A percentile compares a stretch with the other conserved stretches of the same genome.
Conservation (phyloP, 495 filamentous ascomycete species). For the Talaromyces thailandensis region DNA sequence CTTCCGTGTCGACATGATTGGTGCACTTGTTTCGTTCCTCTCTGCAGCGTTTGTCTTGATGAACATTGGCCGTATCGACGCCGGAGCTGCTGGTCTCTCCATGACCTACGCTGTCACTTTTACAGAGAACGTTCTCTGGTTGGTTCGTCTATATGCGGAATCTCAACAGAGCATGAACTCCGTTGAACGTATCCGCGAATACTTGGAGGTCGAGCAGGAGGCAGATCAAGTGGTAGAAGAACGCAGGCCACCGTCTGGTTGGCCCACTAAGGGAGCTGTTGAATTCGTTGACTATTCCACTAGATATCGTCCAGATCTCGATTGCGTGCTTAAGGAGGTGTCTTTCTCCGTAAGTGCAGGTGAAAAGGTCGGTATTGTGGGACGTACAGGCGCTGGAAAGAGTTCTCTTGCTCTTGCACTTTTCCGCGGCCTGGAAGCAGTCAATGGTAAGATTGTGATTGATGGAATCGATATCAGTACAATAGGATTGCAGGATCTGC, state of each 20-base stretch:
- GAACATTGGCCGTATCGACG: slow-evolving; percentile 77
- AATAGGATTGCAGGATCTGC: slow-evolving; percentile 85
- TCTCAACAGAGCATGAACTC: slow-evolving; percentile 99
- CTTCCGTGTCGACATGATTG: slow-evolving; percentile 82
- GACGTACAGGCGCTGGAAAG: slow-evolving; percentile 93
- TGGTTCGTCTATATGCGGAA: slow-evolving; percentile 86
- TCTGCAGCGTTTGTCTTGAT: slow-evolving; percentile 85
- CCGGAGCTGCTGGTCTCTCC: slow-evolving; percentile 90
- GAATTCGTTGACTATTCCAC: slow-evolving; percentile 85
- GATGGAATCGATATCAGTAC: slow-evolving; percentile 81
- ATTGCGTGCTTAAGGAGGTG: slow-evolving; percentile 73
- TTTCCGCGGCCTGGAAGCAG: slow-evolving; percentile 95
- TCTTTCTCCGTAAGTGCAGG: slow-evolving; percentile 77
- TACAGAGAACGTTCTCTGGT: slow-evolving; percentile 94
- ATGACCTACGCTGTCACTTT: slow-evolving; percentile 98
- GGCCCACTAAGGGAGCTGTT: slow-evolving; percentile 81
- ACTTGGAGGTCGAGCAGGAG: slow-evolving; percentile 94
- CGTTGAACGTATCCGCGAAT: slow-evolving; percentile 96
- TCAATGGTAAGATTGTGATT: slow-evolving; percentile 80
- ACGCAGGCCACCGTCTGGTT: slow-evolving; percentile 63
- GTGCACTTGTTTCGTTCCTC: slow-evolving; percentile 89
- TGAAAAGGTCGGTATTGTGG: slow-evolving; percentile 96
- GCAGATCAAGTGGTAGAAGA: slow-evolving; percentile 70
- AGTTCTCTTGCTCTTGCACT: slow-evolving; percentile 90
- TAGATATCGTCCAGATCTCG: slow-evolving; percentile 79